Percentiles rank a stretch among this genome's conserved stretches.
Evolutionary conservation across 1,284 basidiomycete species (phyloP).

Genomic region (Malassezia vespertilionis): DNA sequence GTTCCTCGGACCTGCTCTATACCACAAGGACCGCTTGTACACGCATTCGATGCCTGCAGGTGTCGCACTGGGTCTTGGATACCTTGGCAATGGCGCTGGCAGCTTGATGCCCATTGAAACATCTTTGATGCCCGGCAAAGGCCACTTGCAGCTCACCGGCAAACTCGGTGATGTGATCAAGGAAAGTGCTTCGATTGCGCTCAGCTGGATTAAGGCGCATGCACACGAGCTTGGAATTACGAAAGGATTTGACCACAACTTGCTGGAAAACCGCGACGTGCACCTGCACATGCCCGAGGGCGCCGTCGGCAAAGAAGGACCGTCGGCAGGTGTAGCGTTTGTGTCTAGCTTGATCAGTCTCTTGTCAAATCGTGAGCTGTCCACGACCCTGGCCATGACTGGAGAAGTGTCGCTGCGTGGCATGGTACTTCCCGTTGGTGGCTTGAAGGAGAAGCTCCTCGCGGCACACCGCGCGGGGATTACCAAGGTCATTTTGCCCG

Average conservation of each 20-base stretch:
- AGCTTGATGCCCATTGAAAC: slow-evolving; percentile 90
- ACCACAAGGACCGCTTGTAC: slow-evolving; percentile 91
- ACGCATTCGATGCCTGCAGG: slow-evolving; percentile 67
- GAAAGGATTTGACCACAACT: slow-evolving; percentile 58
- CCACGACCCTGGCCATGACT: slow-evolving; percentile 44
- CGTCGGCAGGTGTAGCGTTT: slow-evolving; percentile 87
- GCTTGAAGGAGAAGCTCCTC: slow-evolving; percentile 45
- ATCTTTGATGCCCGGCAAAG: slow-evolving; percentile 43
- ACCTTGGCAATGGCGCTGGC: slow-evolving; percentile 88
- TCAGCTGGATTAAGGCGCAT: slow-evolving; percentile 85
- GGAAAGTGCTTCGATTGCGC: slow-evolving; percentile 83
- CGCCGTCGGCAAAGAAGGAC: slow-evolving; percentile 93
- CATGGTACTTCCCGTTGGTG: slow-evolving; percentile 45
- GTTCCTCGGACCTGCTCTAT: slow-evolving; percentile 89
- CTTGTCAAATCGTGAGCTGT: slow-evolving; percentile 51
- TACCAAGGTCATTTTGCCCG: slow-evolving; percentile 39
- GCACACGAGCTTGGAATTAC: slow-evolving; percentile 72
- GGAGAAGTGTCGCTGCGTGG: slow-evolving; percentile 45
- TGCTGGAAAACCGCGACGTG: slow-evolving; percentile 59
- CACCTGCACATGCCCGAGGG: slow-evolving; percentile 53
- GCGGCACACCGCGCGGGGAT: slow-evolving; percentile 44
- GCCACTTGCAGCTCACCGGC: slow-evolving; percentile 70
- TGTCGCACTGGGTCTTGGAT: slow-evolving; percentile 85
- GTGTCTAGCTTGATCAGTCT: slow-evolving; percentile 79
- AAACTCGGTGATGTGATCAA: slow-evolving; percentile 96